Base-by-base conservation (phyloP, 1,284 basidiomycete species). In the Neonothopanus nambi region DNA sequence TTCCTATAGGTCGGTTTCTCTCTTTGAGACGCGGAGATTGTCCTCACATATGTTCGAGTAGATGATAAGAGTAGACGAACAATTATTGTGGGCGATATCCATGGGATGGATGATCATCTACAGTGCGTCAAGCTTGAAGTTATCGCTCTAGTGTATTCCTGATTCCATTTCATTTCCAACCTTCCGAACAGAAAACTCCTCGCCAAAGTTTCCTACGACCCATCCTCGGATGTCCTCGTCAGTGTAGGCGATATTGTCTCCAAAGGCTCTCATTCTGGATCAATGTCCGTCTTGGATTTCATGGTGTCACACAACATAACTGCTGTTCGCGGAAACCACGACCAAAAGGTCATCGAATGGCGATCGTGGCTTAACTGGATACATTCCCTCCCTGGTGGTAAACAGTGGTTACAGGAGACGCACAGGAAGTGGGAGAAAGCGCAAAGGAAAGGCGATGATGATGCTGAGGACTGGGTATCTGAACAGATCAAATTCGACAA, bases 271-370 rank as follows among this genome's bases (percentile, higher is more conserved):
- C 73, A 76, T 49, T 54, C 72, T 17, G 80, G 82, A 17, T 89
- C 90, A 0, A 70, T 87, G 51, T 73, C 81, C 15, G 79, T 90
- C 17, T 68, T 95, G 11, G 68, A 75, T 13, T 91, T 81, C 68
- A 78, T 94, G 76, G 70, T 83, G 2, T 63, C 70, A 9, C 67
- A 86, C 63, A 78, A 83, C 52, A 72, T 87, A 28, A 76, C 75
- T 24, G 92, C 91, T 15, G 91, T 95, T 4, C 82, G 94, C 38
- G 94, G 94, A 0, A 97, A 97, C 65, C 91, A 96, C 64, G 94
- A 97, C 71, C 91, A 96, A 64, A 79, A 80, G 58, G 82, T 94
- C 45, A 78, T 95, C 37, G 88, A 93, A 69, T 95, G 93, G 93
- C 79, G 85, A 35, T 75, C 78, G 2, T 97, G 93, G 92, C 79